Percentiles rank a stretch among this genome's conserved stretches.
phyloP scores from a whole-genome alignment of 192 early-diverging fungal genomes.

The Backusella westeae region DNA sequence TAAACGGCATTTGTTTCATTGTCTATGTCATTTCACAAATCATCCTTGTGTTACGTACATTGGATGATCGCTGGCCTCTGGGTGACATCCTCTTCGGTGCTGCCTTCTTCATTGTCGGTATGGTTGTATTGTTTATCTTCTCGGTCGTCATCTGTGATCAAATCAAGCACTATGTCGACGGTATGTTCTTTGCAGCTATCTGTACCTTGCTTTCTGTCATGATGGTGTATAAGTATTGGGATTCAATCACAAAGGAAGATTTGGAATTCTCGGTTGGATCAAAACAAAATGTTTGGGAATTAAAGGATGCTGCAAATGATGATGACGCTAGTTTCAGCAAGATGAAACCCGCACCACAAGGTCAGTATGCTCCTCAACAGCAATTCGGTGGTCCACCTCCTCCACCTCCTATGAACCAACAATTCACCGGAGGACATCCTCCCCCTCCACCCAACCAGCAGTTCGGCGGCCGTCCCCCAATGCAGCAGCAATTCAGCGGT shows the following conservation, averaged over 20 bases:
- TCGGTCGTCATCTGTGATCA: slow-evolving; percentile 69
- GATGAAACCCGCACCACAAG: not conserved
- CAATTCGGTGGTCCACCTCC: slow-evolving; percentile 9
- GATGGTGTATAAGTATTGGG: slow-evolving; percentile 98
- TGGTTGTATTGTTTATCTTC: slow-evolving; percentile 70
- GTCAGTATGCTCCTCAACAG: not conserved
- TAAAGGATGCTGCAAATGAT: slow-evolving; percentile 58
- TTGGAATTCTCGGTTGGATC: slow-evolving; percentile 85
- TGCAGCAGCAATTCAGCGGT: not conserved
- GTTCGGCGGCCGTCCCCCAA: not conserved
- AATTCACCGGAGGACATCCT: not conserved
- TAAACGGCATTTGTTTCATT: slow-evolving; percentile 66
- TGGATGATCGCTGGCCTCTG: slow-evolving; percentile 87
- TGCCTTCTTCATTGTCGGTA: slow-evolving; percentile 73
- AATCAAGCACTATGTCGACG: slow-evolving; percentile 86
- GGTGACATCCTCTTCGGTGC: slow-evolving; percentile 81
- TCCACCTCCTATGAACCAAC: not conserved
- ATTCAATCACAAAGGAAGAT: slow-evolving; percentile 90
- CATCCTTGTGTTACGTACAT: slow-evolving; percentile 77
- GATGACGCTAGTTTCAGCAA: not conserved
- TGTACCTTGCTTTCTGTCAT: slow-evolving; percentile 81
- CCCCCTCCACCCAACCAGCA: slow-evolving; percentile 5
- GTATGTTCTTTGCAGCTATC: slow-evolving; percentile 86
- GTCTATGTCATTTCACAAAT: slow-evolving; percentile 82
- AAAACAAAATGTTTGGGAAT: slow-evolving; percentile 84